Conservation (phyloP, 163 green algal species). For the Trebouxiophyceae sp. region DNA sequence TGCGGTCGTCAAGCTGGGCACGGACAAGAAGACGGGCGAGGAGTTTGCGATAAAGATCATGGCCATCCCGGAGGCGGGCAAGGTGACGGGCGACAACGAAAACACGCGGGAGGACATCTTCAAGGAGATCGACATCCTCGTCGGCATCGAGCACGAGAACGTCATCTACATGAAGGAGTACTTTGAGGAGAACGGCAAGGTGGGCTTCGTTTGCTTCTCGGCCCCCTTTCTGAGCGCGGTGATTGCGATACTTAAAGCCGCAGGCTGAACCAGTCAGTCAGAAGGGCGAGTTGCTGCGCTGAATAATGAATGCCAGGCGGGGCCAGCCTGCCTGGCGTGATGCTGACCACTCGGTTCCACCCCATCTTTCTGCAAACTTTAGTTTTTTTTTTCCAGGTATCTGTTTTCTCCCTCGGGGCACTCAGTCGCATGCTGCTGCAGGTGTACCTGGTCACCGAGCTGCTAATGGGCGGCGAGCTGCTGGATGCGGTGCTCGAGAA, state of each 20-base stretch:
- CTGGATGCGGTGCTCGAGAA: constrained; percentile 76
- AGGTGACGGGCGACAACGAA: constrained; percentile 59
- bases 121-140: constrained; percentile 86
- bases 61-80: constrained; percentile 39
- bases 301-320: too few relatives aligned
- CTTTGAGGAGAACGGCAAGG: constrained; percentile 71
- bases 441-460: constrained; percentile 82
- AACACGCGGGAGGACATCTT: constrained; percentile 76
- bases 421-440: constrained; percentile 13
- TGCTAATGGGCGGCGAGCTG: constrained; percentile 78
- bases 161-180: constrained; percentile 83
- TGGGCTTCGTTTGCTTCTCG: too few relatives aligned
- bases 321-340: too few relatives aligned
- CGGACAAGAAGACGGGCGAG: constrained; percentile 47
- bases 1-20: constrained; percentile 66
- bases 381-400: too few relatives aligned
- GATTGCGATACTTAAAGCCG: too few relatives aligned
- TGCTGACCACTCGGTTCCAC: too few relatives aligned
- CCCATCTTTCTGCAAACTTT: too few relatives aligned
- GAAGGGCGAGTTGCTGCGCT: too few relatives aligned
- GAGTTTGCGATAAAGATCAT: constrained; percentile 61
- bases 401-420: too few relatives aligned
- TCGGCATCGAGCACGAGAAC: constrained; percentile 71
- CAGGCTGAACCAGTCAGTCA: too few relatives aligned
- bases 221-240: too few relatives aligned